Percentiles rank a stretch among this genome's conserved stretches.
These are phyloP conservation scores for Trichocomaceae sp. DNA, from an alignment of 2,329 filamentous ascomycete species.

Conservation along the genomic window DNA sequence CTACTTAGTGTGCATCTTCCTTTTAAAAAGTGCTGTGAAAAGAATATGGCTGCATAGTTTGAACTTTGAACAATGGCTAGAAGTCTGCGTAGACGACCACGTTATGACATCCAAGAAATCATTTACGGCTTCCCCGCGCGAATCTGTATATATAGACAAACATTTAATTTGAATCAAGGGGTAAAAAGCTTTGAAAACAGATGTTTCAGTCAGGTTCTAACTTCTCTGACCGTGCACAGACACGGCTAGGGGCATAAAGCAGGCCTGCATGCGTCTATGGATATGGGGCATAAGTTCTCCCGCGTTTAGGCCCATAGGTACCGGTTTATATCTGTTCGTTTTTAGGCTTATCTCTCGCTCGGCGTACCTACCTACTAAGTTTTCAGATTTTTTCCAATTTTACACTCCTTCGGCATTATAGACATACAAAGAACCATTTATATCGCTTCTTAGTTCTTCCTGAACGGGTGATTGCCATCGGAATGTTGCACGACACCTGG, in stretches of 20 bases:
- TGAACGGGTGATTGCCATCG: not conserved
- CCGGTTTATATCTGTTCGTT: not conserved
- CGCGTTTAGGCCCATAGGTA: not conserved
- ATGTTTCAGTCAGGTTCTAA: not conserved
- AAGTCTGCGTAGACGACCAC: too few relatives aligned
- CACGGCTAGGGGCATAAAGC: conserved; percentile 12
- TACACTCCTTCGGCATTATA: not conserved
- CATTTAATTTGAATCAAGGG: not conserved
- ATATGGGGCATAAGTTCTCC: not conserved
- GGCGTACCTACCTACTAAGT: not conserved
- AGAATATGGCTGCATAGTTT: not conserved
- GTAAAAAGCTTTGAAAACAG: not conserved
- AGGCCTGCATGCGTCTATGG: not conserved
- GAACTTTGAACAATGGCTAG: too few relatives aligned
- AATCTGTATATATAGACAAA: not conserved
- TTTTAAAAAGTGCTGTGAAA: not conserved
- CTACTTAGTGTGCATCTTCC: not conserved
- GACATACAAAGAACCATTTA: not conserved
- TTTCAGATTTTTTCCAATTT: not conserved
- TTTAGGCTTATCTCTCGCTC: not conserved
- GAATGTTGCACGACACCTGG: not conserved
- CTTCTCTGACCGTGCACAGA: not conserved
- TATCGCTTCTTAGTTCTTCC: not conserved
- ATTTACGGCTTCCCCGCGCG: not conserved
- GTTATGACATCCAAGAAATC: not conserved